Evolutionary conservation across 1,139 yeast species (phyloP), one percentile per base, ranked within the genome.

Genomic region (Sugiyamaella xylanicola): DNA sequence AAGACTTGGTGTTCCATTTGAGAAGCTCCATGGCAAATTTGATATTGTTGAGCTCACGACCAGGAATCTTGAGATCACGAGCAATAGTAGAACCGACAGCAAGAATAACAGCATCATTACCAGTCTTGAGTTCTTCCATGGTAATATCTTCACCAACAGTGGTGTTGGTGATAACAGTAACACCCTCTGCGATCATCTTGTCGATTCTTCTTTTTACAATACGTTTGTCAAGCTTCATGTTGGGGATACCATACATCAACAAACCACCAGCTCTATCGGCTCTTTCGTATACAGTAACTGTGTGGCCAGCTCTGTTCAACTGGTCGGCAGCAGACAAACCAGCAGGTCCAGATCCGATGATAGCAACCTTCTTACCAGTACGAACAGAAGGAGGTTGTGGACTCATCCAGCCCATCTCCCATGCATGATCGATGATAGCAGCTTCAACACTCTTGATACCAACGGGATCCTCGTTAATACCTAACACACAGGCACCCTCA

Each of bases 61-160:
- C 97, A 55, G 97, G 96, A 64, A 93, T 92, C 72, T 82, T 84
- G 74, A 93, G 81, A 72, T 93, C 99, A 74, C 99, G 84, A 66
- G 99, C 96, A 68, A 93, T 89, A 45, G 99, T 93, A 17, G 97
- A 88, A 54, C 99, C 99, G 67, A 92, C 91, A n/a, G 97, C 92
- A 66, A 89, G 80, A 17, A 93, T 81, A 59, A 93, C 96, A 21
- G 97, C 96, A 72, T 90, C 96, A 68, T 81, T 79, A 21, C 75
- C 65, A 3, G 73, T 67, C 69, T 84, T 81, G 67, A 93, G 81
- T 65, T 86, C 89, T 32, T 82, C 87, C 58, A 87, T 82, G 13
- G 87, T 74, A 32, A 74, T 53, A 67, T 89, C 96, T 70, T 87
- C 92, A 61, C 97, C 97, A 66, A 93, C 81, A 48, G 90, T 85